A percentile compares a stretch with the other conserved stretches of the same genome.
Evolutionary conservation across 768 basidiomycete species (phyloP).

Genomic region (Amanita subjunquillea): DNA sequence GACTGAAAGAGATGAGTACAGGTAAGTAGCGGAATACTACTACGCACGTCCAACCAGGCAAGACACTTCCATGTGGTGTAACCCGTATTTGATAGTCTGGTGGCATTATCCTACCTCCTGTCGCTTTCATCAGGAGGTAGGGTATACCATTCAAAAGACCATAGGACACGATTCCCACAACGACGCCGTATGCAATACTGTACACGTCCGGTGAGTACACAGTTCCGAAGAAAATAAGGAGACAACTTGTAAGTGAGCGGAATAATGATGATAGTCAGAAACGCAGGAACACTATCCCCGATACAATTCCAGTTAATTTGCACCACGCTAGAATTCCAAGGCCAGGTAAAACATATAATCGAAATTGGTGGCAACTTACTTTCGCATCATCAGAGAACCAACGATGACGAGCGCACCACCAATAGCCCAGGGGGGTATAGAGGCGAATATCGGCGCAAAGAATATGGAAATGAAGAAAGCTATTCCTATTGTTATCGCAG

Average conservation of each 20-base stretch:
- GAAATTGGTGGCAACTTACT: conserved; percentile 28
- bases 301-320: conserved; percentile 88
- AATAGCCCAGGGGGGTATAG: conserved; percentile 81
- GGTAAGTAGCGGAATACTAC: conserved; percentile 11
- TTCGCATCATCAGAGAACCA: conserved; percentile 84
- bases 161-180: conserved; percentile 66
- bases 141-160: conserved; percentile 65
- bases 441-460: conserved; percentile 84
- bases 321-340: conserved; percentile 38
- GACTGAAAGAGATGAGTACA: not conserved
- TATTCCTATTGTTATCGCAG: conserved; percentile 61
- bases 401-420: conserved; percentile 80
- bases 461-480: conserved; percentile 80
- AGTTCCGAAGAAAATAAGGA: conserved; percentile 1
- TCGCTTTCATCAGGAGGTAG: conserved; percentile 40
- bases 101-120: conserved; percentile 51
- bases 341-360: not conserved
- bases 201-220: not conserved
- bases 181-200: conserved; percentile 86
- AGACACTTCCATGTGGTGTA: conserved; percentile 58
- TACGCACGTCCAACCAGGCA: conserved; percentile 61
- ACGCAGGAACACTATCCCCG: conserved; percentile 78
- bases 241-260: conserved; percentile 68
- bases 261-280: conserved; percentile 73
- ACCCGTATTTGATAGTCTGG: conserved; percentile 59